Evolutionary conservation across 2,329 filamentous ascomycete genomes (phyloP), one percentile per base, ranked within the genome.

Genomic region (Penicillium sp.): DNA sequence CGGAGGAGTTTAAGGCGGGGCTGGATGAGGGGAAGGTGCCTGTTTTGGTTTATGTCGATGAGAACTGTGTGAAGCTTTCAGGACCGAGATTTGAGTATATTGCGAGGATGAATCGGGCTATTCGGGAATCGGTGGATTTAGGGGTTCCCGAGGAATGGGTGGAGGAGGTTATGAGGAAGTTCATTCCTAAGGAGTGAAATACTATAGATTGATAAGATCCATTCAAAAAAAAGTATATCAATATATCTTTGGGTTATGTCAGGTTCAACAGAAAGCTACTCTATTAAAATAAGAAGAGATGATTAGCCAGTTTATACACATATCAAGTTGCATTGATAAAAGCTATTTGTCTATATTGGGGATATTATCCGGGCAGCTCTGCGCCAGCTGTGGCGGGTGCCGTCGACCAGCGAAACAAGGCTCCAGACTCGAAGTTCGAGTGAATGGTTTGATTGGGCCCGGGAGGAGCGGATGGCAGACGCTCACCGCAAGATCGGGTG

Each of bases 31-130:
- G 33, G 21, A 51, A 62, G 33, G 60, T 72, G 54, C 66, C 60
- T 10, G 73, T 70, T 10, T 61, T 78, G 56, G 73, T 78, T 19
- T 78, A 78, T 68, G 71, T 78, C 10, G 76, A 78, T 68, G 76
- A 78, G 62, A 51, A 70, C 53, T 68, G 73, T 33, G 71, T 76
- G 13, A 42, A 50, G 17, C 56, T 71, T 17, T 72, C 69, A 0
- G 53, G 59, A 33, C 75, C 77, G 2, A 75, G 69, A 38, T 58
- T 64, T 8, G 75, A 78, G 63, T 78, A 78, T 62, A 71, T 78
- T 38, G 69, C 65, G 3, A 60, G 76, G 51, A 78, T 78, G 76
- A 77, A 78, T 58, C 68, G 76, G 33, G 76, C 68, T n/a, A 76
- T 78, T 62, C 57, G 66, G 9, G 76, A 78, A 63, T 69, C 71